These are phyloP conservation scores for Collybiopsis luxurians DNA, from an alignment of 768 basidiomycete genomes.

Conservation along the genomic window DNA sequence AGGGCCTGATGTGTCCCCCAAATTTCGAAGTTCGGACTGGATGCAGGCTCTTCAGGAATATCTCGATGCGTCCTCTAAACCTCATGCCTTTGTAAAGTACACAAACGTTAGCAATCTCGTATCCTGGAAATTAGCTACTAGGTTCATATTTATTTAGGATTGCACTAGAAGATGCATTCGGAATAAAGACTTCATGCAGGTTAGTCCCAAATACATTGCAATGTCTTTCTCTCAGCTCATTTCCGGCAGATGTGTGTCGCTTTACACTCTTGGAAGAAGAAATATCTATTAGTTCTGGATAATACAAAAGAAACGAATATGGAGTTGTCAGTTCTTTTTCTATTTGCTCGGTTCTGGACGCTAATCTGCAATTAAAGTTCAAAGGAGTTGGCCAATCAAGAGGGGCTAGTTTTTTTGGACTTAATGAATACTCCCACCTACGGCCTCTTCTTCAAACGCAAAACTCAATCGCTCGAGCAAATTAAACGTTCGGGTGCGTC, in stretches of 20 bases:
- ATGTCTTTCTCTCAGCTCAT: not conserved
- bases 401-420: slow-evolving; percentile 44
- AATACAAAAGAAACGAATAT: slow-evolving; percentile 9
- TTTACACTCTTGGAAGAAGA: slow-evolving; percentile 24
- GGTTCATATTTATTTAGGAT: not conserved
- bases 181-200: slow-evolving; percentile 4
- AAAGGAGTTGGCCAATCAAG: slow-evolving; percentile 11
- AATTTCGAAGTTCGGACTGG: slow-evolving; percentile 1
- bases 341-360: not conserved
- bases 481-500: slow-evolving; percentile 35
- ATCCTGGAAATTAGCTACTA: not conserved
- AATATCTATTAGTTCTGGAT: slow-evolving; percentile 11
- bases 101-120: not conserved
- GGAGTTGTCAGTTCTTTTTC: slow-evolving; percentile 13
- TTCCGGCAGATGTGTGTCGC: slow-evolving; percentile 16
- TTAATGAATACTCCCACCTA: slow-evolving; percentile 39
- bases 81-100: slow-evolving; percentile 6
- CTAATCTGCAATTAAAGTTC: slow-evolving; percentile 12
- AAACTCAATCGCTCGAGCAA: slow-evolving; percentile 35
- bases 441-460: slow-evolving; percentile 33
- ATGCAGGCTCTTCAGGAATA: slow-evolving; percentile 9
- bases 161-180: not conserved
- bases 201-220: not conserved
- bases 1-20: slow-evolving; percentile 3
- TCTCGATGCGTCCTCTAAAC: slow-evolving; percentile 5